phyloP scores from a whole-genome alignment of 2,329 filamentous ascomycete genomes.

The Alternaria alternata region DNA sequence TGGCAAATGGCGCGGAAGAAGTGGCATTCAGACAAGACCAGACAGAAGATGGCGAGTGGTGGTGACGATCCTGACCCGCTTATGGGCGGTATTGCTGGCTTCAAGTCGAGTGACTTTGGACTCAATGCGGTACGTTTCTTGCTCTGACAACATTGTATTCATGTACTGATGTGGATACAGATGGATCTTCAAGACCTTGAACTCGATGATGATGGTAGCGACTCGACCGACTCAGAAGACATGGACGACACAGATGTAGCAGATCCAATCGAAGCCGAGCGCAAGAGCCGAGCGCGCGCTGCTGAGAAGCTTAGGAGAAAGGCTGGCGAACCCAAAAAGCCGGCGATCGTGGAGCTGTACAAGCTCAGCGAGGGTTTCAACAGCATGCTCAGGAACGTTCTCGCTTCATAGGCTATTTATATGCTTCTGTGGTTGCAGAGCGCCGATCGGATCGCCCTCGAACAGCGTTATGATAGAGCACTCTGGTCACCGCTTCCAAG shows the following conservation, averaged over 20 bases:
- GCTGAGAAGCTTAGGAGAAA: constrained; percentile 82
- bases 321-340: constrained; percentile 86
- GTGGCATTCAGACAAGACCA: constrained; percentile 97
- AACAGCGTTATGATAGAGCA: neutral
- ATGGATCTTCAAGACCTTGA: constrained; percentile 83
- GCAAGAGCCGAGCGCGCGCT: constrained; percentile 76
- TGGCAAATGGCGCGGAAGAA: constrained; percentile 97
- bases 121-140: constrained; percentile 72
- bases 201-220: constrained; percentile 72
- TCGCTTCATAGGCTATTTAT: constrained; percentile 61
- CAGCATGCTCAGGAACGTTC: constrained; percentile 79
- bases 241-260: constrained; percentile 74
- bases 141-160: neutral
- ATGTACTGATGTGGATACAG: constrained; percentile 45
- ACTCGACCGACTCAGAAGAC: constrained; percentile 65
- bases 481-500: neutral
- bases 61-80: constrained; percentile 56
- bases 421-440: neutral
- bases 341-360: constrained; percentile 77
- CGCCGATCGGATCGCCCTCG: neutral
- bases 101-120: constrained; percentile 87
- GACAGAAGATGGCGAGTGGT: constrained; percentile 97
- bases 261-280: constrained; percentile 88
- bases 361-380: constrained; percentile 83
- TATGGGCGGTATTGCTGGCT: constrained; percentile 58